Base-by-base conservation (phyloP, 768 basidiomycete genomes). In the Suillus paluster region DNA sequence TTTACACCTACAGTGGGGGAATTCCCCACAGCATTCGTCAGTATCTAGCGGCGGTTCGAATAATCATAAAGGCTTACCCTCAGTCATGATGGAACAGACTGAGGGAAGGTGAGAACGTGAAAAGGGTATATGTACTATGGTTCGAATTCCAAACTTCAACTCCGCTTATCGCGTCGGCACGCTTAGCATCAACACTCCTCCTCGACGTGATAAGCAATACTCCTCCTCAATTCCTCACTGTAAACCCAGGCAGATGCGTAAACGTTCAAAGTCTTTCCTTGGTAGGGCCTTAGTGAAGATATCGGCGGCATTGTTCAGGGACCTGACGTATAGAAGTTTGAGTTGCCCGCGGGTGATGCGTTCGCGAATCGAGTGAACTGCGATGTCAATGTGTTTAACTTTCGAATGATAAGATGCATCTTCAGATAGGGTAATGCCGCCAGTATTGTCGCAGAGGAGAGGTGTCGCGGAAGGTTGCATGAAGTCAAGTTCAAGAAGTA, bases 341-440 rank as follows among this genome's bases (percentile, higher is more conserved):
- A 82, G 46, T 0, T 71, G 61, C 4, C 67, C 59, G 15, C 64
- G 54, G 5, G 3, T 7, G 11, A 81, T 65, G 4, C 62, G 65
- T 60, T 82, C 73, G 2, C 76, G 70, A 27, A 81, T 64, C 55
- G 69, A 80, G 63, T 82, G 79, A 60, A 77, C 73, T n/a, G 68
- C 57, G 21, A 81, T 73, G 46, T 81, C 76, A 59, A 84, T 78
- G 66, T 83, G 82, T 67, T 83, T 84, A 15, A 73, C 68, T 7
- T 76, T 66, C 4, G 67, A 54, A 57, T 84, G 81, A 59, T 71
- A 70, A 0, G 68, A 52, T 1, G 79, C 71, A 55, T 83, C 77
- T 6, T 71, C 60, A 0, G 76, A 59, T 1, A 81, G 68, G 4
- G 52, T 63, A 39, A 79, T 78, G 0, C 79, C 73, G 0, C 74